These are phyloP conservation scores for Fusarium hostae DNA, from an alignment of 2,329 filamentous ascomycete species.

Conservation along the genomic window DNA sequence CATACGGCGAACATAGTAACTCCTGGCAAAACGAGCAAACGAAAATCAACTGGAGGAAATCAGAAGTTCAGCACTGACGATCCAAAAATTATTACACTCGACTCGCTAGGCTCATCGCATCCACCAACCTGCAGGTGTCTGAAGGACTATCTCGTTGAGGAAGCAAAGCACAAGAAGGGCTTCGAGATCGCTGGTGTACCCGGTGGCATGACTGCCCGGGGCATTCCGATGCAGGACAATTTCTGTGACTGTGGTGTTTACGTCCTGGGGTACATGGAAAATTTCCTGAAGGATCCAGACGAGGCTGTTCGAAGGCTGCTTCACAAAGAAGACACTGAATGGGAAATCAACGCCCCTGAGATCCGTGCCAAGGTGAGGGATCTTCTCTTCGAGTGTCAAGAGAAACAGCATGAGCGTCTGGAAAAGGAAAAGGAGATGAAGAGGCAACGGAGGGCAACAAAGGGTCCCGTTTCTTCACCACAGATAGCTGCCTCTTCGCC, in stretches of 20 bases:
- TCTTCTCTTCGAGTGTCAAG: slow-evolving; percentile 71
- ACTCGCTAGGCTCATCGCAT: slow-evolving; percentile 79
- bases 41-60: slow-evolving; percentile 24
- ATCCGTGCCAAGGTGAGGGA: slow-evolving; percentile 75
- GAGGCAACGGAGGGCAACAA: slow-evolving; percentile 45
- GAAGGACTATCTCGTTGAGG: slow-evolving; percentile 79
- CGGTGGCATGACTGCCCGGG: slow-evolving; percentile 73
- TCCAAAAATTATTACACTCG: slow-evolving; percentile 84
- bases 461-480: slow-evolving; percentile 35
- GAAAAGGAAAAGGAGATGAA: slow-evolving; percentile 53
- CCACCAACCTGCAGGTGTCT: slow-evolving; percentile 72
- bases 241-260: slow-evolving; percentile 91
- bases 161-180: slow-evolving; percentile 72
- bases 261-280: slow-evolving; percentile 83
- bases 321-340: slow-evolving; percentile 61
- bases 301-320: slow-evolving; percentile 75
- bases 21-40: slow-evolving; percentile 20
- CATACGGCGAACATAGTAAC: not conserved
- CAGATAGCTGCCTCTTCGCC: slow-evolving; percentile 32
- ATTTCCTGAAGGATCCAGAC: slow-evolving; percentile 81
- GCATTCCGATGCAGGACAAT: slow-evolving; percentile 84
- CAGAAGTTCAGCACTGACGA: slow-evolving; percentile 57
- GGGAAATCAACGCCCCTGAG: slow-evolving; percentile 65
- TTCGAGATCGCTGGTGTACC: slow-evolving; percentile 52
- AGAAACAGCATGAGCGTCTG: slow-evolving; percentile 62